These are phyloP conservation scores for Eremothecium cymbalariae DNA, from an alignment of 1,139 yeast genomes.

Conservation along the genomic window DNA sequence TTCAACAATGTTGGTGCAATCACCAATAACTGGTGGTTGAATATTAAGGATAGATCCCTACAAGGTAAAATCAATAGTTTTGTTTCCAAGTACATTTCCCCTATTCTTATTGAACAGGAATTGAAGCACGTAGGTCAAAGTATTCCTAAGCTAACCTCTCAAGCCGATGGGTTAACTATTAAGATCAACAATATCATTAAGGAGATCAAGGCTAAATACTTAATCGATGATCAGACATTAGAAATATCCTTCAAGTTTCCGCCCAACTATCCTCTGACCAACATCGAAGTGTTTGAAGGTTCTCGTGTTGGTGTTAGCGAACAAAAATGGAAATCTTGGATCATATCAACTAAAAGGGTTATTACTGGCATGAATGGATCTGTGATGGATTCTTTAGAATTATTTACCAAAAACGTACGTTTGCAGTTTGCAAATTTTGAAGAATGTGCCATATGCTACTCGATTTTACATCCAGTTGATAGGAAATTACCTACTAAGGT, in stretches of 20 bases:
- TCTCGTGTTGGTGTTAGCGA: conserved; percentile 84
- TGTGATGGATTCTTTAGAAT: conserved; percentile 69
- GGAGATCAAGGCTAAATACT: conserved; percentile 66
- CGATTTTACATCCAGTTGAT: conserved; percentile 76
- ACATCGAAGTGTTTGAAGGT: conserved; percentile 68
- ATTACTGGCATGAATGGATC: conserved; percentile 68
- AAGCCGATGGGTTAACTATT: conserved; percentile 52
- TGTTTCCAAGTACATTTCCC: conserved; percentile 55
- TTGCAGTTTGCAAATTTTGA: conserved; percentile 87
- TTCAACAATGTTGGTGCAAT: conserved; percentile 58
- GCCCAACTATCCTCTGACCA: conserved; percentile 61
- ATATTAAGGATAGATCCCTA: conserved; percentile 34
- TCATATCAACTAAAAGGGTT: conserved; percentile 79
- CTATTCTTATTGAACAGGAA: conserved; percentile 51
- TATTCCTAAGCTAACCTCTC: conserved; percentile 33
- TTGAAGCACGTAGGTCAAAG: conserved; percentile 44
- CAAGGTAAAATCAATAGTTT: conserved; percentile 55
- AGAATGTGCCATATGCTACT: conserved; percentile 94
- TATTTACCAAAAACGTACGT: conserved; percentile 71
- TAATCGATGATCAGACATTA: conserved; percentile 82
- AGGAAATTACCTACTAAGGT: conserved; percentile 82
- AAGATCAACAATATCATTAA: conserved; percentile 54
- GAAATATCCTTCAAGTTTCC: conserved; percentile 75
- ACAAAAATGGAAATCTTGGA: conserved; percentile 92
- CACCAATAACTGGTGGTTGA: conserved; percentile 65